Base-by-base conservation (phyloP, 805 yeast species). In the Helenozyma rhizophorensis region DNA sequence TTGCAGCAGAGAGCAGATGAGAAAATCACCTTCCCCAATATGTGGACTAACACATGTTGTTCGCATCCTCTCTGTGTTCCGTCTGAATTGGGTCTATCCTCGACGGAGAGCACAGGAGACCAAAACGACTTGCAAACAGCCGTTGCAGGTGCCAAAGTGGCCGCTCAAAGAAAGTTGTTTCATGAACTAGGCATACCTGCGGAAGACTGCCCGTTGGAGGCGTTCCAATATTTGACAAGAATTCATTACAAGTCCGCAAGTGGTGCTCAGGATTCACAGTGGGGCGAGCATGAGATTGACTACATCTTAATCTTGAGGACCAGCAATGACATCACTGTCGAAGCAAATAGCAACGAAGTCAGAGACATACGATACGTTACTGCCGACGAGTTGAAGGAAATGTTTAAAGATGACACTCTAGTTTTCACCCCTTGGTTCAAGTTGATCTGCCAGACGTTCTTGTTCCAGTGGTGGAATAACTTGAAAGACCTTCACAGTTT, bases 11-110 rank as follows among this genome's bases (percentile, higher is more conserved):
- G 99, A 49, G 97, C 99, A 0, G 78, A 80, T 30, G 97, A 93
- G 57, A 93, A 93, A 60, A 93, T 93, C 64, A 93, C 99, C 1
- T 93, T 93, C 61, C 95, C 97, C 1, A 78, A 78, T 37, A 79
- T 89, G 82, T 93, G 99, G 99, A 93, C 99, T 16, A 93, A 93
- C 59, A 93, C 99, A 2, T 93, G 99, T 63, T 93, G 99, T 60
- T 89, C 97, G 1, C 99, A 93, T 58, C 99, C 99, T 8, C 69
- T 93, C 33, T 87, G 96, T 34, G 76, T 87, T 22, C 73, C 80
- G 23, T 65, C 76, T 23, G 99, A 93, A 60, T 66, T 88, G 54
- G 97, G 97, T 9, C 34, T 56, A 13, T 34, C 36, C 14, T 29
- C 40, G 4, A 28, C 29, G 5, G 45, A 43, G 4, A 39, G 34